Evolutionary conservation across 23 red algal genomes (phyloP), one percentile per base, ranked within the genome.

Genomic region (Gracilaria domingensis): DNA sequence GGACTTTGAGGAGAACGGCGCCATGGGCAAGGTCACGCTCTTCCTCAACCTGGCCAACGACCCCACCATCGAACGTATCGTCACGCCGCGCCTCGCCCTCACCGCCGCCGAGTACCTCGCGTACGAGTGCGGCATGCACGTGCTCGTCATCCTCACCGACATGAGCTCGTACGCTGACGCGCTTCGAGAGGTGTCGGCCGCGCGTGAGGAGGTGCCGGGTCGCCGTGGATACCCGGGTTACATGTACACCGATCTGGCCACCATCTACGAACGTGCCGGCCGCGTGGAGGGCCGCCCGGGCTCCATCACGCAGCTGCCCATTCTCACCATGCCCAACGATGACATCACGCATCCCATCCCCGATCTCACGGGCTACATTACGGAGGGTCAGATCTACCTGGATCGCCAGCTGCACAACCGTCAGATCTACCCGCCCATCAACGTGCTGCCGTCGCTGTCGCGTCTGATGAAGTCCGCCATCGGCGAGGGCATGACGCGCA

Each of bases 391-490:
- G 80, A 98, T 98, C 71, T 98, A 91, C 55, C 78, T 98, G 35
- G 97, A 98, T 42, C 93, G 93, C 24, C 93, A 95, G 82, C 88
- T 98, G 50, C 97, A 98, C 81, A 98, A 95, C 56, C 89, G 97
- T 51, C 93, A 98, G 85, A 83, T 98, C 45, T 98, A 94, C 88
- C 97, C 97, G 48, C 97, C 97, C 29, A 95, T 98, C 70, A 98
- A 98, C 49, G 93, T 95, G 54, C 53, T 98, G 51, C 97, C 97
- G 76, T 98, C 97, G 81, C 81, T 98, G 75, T 98, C 97, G 21
- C 97, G 97, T 42, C 83, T 98, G 56, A 98, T 98, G 97, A 98
- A 98, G 90, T 93, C 87, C 1, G 97, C 97, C 48, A 98, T 98
- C 60, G 97, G 97, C n/a, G 97, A 98, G 70, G 97, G 97, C 53